Conservation (phyloP, 306 rosid species). For the Mimosa pudica region DNA sequence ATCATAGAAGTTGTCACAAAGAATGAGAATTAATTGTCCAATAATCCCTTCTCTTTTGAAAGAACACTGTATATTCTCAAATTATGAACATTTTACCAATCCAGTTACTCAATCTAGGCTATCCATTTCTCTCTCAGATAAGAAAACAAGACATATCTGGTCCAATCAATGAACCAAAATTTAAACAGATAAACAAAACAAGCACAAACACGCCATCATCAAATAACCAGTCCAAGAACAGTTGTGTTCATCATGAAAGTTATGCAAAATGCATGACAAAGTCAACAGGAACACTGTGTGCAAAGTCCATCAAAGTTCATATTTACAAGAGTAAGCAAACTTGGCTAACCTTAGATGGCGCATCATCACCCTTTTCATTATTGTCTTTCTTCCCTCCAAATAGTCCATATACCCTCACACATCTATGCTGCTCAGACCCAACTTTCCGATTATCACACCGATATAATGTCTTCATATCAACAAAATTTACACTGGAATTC, state of each 20-base stretch:
- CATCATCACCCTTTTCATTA: conserved; percentile 60
- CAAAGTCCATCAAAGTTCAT: not conserved
- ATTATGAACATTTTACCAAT: not conserved
- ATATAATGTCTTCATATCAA: conserved; percentile 45
- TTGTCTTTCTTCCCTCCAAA: conserved; percentile 79
- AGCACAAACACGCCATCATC: not conserved
- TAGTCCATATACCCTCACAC: conserved; percentile 53
- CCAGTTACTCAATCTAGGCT: not conserved
- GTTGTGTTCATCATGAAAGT: not conserved
- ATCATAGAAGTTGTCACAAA: conserved; percentile 14
- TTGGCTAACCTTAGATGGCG: conserved; percentile 62
- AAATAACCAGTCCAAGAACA: conserved; percentile 10
- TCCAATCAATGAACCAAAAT: not conserved
- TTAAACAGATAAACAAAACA: not conserved
- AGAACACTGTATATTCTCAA: not conserved
- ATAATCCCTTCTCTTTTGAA: not conserved
- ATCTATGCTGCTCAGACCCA: conserved; percentile 40
- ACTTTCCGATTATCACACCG: conserved; percentile 32
- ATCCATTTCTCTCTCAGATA: not conserved
- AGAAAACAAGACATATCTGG: not conserved
- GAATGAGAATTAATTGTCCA: not conserved
- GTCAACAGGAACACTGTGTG: not conserved
- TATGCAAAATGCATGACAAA: not conserved
- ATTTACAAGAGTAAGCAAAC: conserved; percentile 24
- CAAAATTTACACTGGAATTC: conserved; percentile 46